phyloP scores from a whole-genome alignment of 345 rosid species.

The Citropsis articulata region DNA sequence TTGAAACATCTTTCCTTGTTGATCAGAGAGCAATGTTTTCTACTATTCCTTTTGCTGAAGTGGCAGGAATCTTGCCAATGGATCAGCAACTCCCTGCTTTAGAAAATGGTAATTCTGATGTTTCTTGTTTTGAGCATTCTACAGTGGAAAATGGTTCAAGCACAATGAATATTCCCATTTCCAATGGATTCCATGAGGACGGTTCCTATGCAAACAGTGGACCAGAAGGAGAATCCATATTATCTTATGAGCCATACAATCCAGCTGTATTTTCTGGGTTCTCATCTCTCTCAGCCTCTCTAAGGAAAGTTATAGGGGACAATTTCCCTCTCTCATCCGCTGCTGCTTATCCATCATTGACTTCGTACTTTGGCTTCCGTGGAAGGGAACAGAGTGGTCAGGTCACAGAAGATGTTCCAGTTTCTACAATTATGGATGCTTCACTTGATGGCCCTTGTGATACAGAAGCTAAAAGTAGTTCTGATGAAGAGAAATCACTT shows the following conservation, averaged over 20 bases:
- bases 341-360: conserved; percentile 41
- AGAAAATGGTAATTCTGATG: conserved; percentile 23
- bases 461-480: conserved; percentile 30
- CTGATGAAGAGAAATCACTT: conserved; percentile 30
- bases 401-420: conserved; percentile 37
- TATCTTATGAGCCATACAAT: conserved; percentile 68
- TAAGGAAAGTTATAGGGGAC: conserved; percentile 60
- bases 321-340: conserved; percentile 42
- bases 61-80: conserved; percentile 18
- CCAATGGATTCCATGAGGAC: conserved; percentile 39
- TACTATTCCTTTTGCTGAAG: conserved; percentile 45
- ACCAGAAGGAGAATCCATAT: conserved; percentile 30
- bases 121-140: conserved; percentile 29
- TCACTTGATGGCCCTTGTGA: conserved; percentile 18
- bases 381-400: conserved; percentile 30
- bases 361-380: conserved; percentile 58
- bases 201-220: conserved; percentile 28
- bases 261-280: conserved; percentile 75
- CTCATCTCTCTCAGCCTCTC: conserved; percentile 69
- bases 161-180: conserved; percentile 43
- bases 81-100: conserved; percentile 23
- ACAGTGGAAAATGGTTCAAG: conserved; percentile 24
- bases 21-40: conserved; percentile 84
- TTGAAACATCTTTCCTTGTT: conserved; percentile 89
- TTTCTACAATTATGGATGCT: conserved; percentile 33